A percentile compares a stretch with the other conserved stretches of the same genome.
These are phyloP conservation scores for Lupinus albus DNA, from an alignment of 306 rosid species.

Conservation along the genomic window DNA sequence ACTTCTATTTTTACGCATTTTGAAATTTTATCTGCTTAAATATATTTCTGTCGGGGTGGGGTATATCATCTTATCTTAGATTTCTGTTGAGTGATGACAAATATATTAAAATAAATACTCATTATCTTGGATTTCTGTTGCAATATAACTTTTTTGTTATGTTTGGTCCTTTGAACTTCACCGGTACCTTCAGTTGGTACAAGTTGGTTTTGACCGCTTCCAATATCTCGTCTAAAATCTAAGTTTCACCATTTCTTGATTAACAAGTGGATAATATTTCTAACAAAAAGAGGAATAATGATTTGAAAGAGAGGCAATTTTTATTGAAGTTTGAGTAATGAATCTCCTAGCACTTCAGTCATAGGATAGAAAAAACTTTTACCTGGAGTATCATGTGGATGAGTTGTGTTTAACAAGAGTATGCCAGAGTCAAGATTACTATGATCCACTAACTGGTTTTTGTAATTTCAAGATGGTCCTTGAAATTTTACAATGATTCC, in stretches of 20 bases:
- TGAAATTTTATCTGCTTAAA: slow-evolving; percentile 5
- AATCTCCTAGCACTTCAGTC: slow-evolving; percentile 20
- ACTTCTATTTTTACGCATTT: slow-evolving; percentile 12
- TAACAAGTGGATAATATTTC: slow-evolving; percentile 6
- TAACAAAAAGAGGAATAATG: slow-evolving; percentile 6
- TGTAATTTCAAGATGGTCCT: neutral
- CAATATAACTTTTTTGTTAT: slow-evolving; percentile 1
- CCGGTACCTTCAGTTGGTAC: neutral
- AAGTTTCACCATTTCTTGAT: slow-evolving; percentile 9
- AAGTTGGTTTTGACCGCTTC: neutral
- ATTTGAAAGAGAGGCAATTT: neutral
- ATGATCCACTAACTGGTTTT: slow-evolving; percentile 19
- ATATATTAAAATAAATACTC: slow-evolving; percentile 9
- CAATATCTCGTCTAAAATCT: slow-evolving; percentile 4
- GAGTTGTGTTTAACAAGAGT: neutral
- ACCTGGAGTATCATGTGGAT: slow-evolving; percentile 2
- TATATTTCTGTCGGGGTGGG: slow-evolving; percentile 13
- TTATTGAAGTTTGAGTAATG: neutral
- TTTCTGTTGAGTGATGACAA: slow-evolving; percentile 9
- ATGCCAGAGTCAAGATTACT: neutral
- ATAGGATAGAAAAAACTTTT: slow-evolving; percentile 4
- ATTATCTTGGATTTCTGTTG: neutral
- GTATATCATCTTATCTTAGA: neutral
- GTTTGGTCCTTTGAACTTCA: slow-evolving; percentile 9
- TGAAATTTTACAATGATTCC: neutral